These are phyloP conservation scores for Boeremia exigua DNA, from an alignment of 2,329 filamentous ascomycete species.

Conservation along the genomic window DNA sequence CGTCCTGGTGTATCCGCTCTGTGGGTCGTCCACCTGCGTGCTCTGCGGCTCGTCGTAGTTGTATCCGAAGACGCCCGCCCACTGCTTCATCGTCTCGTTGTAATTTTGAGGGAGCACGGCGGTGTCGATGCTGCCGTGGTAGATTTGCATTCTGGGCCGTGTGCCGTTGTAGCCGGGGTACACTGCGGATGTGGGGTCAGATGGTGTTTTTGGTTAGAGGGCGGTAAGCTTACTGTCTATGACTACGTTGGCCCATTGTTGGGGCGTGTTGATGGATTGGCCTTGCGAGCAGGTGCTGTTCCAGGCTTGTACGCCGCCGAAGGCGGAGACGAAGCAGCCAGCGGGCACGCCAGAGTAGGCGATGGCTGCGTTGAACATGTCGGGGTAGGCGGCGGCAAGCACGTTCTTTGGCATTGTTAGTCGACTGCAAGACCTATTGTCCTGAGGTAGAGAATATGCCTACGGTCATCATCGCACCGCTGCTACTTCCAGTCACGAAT, in stretches of 20 bases:
- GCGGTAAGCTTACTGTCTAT: slow-evolving; percentile 42
- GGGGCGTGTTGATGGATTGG: slow-evolving; percentile 52
- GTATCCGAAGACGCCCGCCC: slow-evolving; percentile 42
- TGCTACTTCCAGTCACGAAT: slow-evolving; percentile 62
- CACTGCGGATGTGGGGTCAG: slow-evolving; percentile 28
- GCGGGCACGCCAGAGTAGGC: slow-evolving; percentile 62
- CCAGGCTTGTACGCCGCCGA: slow-evolving; percentile 55
- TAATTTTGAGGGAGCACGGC: slow-evolving; percentile 62
- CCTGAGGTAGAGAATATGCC: slow-evolving; percentile 1
- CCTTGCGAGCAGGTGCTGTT: slow-evolving; percentile 61
- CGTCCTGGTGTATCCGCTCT: slow-evolving; percentile 41
- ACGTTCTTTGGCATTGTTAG: slow-evolving; percentile 47
- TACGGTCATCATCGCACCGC: slow-evolving; percentile 64
- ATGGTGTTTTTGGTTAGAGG: neutral
- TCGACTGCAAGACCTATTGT: neutral
- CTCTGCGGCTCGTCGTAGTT: slow-evolving; percentile 41
- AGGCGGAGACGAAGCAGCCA: slow-evolving; percentile 58
- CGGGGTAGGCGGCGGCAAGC: slow-evolving; percentile 60
- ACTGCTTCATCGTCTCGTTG: slow-evolving; percentile 57
- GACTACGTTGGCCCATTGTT: slow-evolving; percentile 58
- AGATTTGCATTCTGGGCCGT: slow-evolving; percentile 64
- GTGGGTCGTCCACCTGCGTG: slow-evolving; percentile 37
- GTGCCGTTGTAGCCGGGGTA: slow-evolving; percentile 58
- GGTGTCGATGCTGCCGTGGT: slow-evolving; percentile 61
- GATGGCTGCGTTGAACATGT: slow-evolving; percentile 60